Percentiles rank a stretch among this genome's conserved stretches.
phyloP scores from a whole-genome alignment of 345 rosid species.

The Cardamine occulta region DNA sequence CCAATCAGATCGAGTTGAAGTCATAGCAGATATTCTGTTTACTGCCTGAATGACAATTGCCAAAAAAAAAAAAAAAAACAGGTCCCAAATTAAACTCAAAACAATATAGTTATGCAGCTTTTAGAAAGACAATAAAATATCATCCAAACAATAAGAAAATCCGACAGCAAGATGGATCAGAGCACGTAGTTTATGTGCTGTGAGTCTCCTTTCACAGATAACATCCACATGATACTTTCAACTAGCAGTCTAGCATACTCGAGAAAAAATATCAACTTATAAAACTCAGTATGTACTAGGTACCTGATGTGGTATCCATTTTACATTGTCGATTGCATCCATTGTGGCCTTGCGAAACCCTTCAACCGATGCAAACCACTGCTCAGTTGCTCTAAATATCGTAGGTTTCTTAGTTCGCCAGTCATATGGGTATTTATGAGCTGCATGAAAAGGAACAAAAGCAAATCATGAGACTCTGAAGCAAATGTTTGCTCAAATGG shows the following conservation, averaged over 20 bases:
- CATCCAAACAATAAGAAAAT: slow-evolving; percentile 22
- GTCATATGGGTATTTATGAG: slow-evolving; percentile 95
- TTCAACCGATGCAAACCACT: slow-evolving; percentile 99
- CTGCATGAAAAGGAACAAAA: slow-evolving; percentile 49
- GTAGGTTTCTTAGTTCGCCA: slow-evolving; percentile 97
- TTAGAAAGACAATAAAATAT: not conserved
- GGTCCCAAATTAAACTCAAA: slow-evolving; percentile 19
- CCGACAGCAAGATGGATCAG: not conserved
- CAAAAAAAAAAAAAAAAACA: slow-evolving; percentile 34
- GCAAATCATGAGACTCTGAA: slow-evolving; percentile 16
- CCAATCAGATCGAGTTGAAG: slow-evolving; percentile 94
- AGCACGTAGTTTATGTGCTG: slow-evolving; percentile 8
- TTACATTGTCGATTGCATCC: slow-evolving; percentile 82
- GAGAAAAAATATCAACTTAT: not conserved
- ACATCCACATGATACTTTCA: slow-evolving; percentile 3
- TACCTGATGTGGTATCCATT: slow-evolving; percentile 98
- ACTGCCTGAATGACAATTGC: slow-evolving; percentile 58
- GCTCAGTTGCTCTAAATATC: slow-evolving; percentile 97
- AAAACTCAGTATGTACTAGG: slow-evolving; percentile 24
- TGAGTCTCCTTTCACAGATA: slow-evolving; percentile 1
- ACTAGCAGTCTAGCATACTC: not conserved
- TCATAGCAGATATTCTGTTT: slow-evolving; percentile 92
- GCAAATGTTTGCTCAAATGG: slow-evolving; percentile 2
- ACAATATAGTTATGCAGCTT: slow-evolving; percentile 14
- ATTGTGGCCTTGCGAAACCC: slow-evolving; percentile 78